phyloP scores from a whole-genome alignment of 2,329 filamentous ascomycete genomes.

The Thielaviopsis punctulata region DNA sequence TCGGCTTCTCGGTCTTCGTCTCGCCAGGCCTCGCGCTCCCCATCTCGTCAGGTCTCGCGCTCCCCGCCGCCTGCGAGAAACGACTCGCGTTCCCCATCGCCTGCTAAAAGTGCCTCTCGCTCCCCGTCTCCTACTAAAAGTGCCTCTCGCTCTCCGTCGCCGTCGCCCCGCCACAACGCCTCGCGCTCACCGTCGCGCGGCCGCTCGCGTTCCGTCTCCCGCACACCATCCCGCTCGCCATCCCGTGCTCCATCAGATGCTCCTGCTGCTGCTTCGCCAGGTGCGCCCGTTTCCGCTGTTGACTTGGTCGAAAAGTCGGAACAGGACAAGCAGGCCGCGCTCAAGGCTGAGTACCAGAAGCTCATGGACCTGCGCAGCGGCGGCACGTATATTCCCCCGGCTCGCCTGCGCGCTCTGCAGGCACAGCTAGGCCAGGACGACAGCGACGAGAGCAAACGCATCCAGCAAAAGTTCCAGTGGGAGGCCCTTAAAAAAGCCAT shows the following conservation, averaged over 20 bases:
- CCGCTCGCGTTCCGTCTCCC: constrained; percentile 21
- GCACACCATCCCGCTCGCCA: constrained; percentile 14
- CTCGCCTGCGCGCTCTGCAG: constrained; percentile 76
- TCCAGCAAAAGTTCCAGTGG: constrained; percentile 52
- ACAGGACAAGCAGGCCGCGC: constrained; percentile 72
- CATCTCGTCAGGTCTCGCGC: background rate
- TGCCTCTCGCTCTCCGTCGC: too few species aligned
- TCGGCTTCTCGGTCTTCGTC: constrained; percentile 16
- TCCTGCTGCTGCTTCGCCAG: constrained; percentile 23
- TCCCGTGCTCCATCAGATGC: constrained; percentile 22
- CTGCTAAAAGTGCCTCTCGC: too few species aligned
- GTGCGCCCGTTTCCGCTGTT: constrained; percentile 7
- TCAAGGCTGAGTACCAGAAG: constrained; percentile 87
- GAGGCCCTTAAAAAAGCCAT: constrained; percentile 97
- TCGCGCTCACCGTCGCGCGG: constrained; percentile 14
- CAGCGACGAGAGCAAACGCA: constrained; percentile 93
- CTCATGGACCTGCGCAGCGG: constrained; percentile 83
- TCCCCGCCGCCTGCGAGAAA: constrained; percentile 7
- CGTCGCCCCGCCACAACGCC: constrained; percentile 18
- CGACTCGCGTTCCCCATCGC: too few species aligned
- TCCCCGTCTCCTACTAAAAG: too few species aligned
- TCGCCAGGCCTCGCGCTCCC: background rate
- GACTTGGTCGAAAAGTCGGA: constrained; percentile 35
- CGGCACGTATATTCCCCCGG: constrained; percentile 90
- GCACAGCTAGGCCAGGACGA: constrained; percentile 93